Evolutionary conservation across 176 grass and related monocot genomes (phyloP).

Genomic region (Tuctoria greenei): DNA sequence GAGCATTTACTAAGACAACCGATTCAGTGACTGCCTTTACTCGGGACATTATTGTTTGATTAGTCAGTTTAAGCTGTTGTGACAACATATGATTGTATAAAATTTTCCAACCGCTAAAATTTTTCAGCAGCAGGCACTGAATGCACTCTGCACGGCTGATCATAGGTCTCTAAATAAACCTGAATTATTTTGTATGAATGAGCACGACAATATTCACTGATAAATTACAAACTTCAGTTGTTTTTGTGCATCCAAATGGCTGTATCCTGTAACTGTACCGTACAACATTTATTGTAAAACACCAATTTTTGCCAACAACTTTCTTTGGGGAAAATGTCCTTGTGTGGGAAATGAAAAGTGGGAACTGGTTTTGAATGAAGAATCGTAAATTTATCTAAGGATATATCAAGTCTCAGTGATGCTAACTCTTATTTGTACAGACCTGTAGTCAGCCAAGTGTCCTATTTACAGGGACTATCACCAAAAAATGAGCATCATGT

Average conservation of each 20-base stretch:
- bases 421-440: background rate
- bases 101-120: constrained; percentile 22
- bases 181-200: background rate
- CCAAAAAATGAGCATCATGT: background rate
- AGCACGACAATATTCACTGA: background rate
- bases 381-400: background rate
- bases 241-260: constrained; percentile 4
- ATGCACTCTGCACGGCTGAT: constrained; percentile 13
- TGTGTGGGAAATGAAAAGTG: background rate
- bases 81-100: constrained; percentile 27
- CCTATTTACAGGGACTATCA: constrained; percentile 5
- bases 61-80: constrained; percentile 4
- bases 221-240: background rate
- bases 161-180: background rate
- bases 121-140: background rate
- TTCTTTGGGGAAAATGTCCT: background rate
- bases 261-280: constrained; percentile 13
- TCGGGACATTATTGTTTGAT: background rate
- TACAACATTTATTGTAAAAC: background rate
- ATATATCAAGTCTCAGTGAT: constrained; percentile 7
- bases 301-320: background rate
- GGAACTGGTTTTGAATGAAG: background rate
- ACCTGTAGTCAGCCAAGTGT: background rate
- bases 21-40: background rate
- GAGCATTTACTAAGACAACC: constrained; percentile 12